Base-by-base conservation (phyloP, 2,329 filamentous ascomycete species). In the Curvularia verruculosa region DNA sequence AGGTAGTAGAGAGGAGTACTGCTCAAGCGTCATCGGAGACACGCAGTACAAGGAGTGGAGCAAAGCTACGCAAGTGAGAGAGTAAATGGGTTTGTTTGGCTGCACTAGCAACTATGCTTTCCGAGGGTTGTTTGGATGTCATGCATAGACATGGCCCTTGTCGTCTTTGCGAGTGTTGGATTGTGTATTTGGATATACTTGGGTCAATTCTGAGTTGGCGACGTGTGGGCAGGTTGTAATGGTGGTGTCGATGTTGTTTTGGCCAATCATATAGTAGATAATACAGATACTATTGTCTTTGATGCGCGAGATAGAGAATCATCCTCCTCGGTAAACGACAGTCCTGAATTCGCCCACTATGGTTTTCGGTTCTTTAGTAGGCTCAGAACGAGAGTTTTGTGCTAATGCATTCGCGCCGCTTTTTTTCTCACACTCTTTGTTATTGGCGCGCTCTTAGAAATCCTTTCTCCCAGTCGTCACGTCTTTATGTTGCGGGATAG, bases 261-360 rank as follows among this genome's bases (percentile, higher is more conserved):
- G 54, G 55, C 63, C 61, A 64, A 51, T 61, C 64, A 59, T 59
- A 28, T 26, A 19, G 21, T 54, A 52, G 59, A 18, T 37, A 58
- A 63, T 43, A 57, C 52, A 18, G 34, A n/a, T 4, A 36, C 15
- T 8, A 41, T n/a, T 39, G 15, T 19, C 9, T 18, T 49, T 19
- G 19, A 37, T 24, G 31, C 34, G 46, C 36, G 37, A 19, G 12
- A 26, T 24, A 18, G 7, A 8, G 12, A 36, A 5, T 21, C 9
- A 21, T 36, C 18, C 8, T 10, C 8, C 18, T 5, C 9, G 18
- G 15, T 18, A 23, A 12, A 12, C 2, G 9, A 34, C 13, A 15
- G 31, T 13, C 9, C 31, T 6, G 12, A n/a, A 34, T 15, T 15
- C 9, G 5, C 31, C 31, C 15, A 36, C 15, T 18, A 36, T 7